phyloP scores from a whole-genome alignment of 768 basidiomycete genomes.

The Jaapia argillacea region DNA sequence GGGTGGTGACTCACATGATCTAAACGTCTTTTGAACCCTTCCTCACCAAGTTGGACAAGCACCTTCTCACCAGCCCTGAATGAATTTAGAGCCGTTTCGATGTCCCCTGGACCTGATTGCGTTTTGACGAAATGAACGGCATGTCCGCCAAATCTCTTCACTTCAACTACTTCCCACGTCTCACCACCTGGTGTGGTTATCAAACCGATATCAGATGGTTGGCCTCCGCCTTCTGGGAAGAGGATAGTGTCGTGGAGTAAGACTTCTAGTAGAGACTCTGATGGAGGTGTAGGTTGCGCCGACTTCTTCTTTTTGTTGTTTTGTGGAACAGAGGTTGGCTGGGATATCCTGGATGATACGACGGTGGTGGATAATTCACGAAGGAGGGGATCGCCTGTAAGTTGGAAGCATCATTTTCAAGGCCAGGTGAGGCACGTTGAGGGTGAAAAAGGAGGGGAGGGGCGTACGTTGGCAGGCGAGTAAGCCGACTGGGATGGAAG shows the following conservation, averaged over 20 bases:
- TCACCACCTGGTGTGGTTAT: constrained; percentile 35
- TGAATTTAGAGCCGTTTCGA: constrained; percentile 31
- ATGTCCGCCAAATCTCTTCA: constrained; percentile 58
- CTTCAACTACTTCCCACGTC: constrained; percentile 51
- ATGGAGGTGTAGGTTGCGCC: constrained; percentile 34
- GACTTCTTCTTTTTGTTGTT: constrained; percentile 41
- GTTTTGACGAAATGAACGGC: constrained; percentile 65
- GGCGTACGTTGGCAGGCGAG: constrained; percentile 68
- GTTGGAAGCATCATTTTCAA: background rate
- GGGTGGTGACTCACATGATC: constrained; percentile 49
- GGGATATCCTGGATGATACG: constrained; percentile 36
- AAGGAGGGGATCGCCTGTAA: constrained; percentile 60
- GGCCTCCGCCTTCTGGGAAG: constrained; percentile 80
- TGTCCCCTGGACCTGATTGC: constrained; percentile 22
- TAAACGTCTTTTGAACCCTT: constrained; percentile 54
- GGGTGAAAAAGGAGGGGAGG: constrained; percentile 1
- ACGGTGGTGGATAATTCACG: constrained; percentile 47
- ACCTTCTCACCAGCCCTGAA: constrained; percentile 46
- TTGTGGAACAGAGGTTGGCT: constrained; percentile 22
- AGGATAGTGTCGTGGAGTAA: constrained; percentile 68
- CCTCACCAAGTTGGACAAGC: constrained; percentile 40
- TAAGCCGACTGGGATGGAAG: constrained; percentile 62
- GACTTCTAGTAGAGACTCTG: constrained; percentile 48
- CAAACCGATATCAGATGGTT: constrained; percentile 64
- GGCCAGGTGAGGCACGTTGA: background rate